These are phyloP conservation scores for Trichophyton verrucosum DNA, from an alignment of 2,329 filamentous ascomycete species.

Conservation along the genomic window DNA sequence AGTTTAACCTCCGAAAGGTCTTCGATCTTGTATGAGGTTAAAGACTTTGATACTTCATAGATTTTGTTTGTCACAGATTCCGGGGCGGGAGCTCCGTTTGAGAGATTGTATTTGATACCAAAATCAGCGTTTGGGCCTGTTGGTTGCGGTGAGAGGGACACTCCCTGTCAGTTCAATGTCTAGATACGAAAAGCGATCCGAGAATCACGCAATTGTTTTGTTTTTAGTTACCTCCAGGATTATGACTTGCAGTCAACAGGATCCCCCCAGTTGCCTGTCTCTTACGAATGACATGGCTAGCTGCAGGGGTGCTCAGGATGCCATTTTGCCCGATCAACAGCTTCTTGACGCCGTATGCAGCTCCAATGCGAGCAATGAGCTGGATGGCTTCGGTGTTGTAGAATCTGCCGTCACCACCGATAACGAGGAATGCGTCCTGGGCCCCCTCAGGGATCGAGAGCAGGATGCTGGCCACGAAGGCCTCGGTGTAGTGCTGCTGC, in stretches of 20 bases:
- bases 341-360: conserved; percentile 98
- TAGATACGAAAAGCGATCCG: neutral
- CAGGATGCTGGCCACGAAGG: conserved; percentile 87
- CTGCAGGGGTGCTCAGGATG: conserved; percentile 91
- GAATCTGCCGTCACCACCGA: conserved; percentile 92
- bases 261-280: conserved; percentile 93
- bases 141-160: neutral
- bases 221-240: conserved; percentile 63
- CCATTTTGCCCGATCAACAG: conserved; percentile 90
- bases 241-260: conserved; percentile 91
- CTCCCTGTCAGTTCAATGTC: neutral
- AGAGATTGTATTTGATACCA: conserved; percentile 98
- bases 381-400: conserved; percentile 96
- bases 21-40: conserved; percentile 85
- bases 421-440: conserved; percentile 79
- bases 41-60: conserved; percentile 76
- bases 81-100: conserved; percentile 89
- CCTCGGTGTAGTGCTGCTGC: conserved; percentile 86
- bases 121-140: conserved; percentile 86
- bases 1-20: conserved; percentile 81
- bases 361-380: conserved; percentile 91
- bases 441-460: conserved; percentile 92
- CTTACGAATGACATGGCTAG: conserved; percentile 90
- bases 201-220: conserved; percentile 21
- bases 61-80: conserved; percentile 98